phyloP scores from a whole-genome alignment of 1,139 yeast genomes.

The Pichia sp. region DNA sequence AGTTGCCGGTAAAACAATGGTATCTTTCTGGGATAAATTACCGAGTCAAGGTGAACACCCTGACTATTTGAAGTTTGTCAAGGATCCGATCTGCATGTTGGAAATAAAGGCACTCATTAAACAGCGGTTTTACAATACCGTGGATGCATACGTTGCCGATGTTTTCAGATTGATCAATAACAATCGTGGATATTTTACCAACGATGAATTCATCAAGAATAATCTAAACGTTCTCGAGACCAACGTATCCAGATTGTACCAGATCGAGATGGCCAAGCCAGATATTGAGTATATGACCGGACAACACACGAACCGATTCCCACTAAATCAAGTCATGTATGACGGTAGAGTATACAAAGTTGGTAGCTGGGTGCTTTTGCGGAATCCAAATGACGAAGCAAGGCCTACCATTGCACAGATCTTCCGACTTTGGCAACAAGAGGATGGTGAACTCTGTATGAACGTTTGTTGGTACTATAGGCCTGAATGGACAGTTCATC shows the following conservation, averaged over 20 bases:
- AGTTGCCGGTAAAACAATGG: conserved; percentile 26
- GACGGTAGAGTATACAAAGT: conserved; percentile 71
- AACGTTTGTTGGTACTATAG: conserved; percentile 98
- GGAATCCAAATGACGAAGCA: conserved; percentile 78
- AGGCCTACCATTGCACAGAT: conserved; percentile 93
- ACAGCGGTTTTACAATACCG: conserved; percentile 71
- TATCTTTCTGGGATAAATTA: conserved; percentile 58
- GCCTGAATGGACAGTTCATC: conserved; percentile 96
- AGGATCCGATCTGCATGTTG: conserved; percentile 73
- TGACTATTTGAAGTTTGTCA: conserved; percentile 57
- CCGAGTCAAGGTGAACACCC: conserved; percentile 67
- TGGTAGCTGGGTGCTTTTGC: conserved; percentile 92
- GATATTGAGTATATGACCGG: conserved; percentile 71
- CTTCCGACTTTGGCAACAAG: conserved; percentile 82
- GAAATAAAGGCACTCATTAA: conserved; percentile 79
- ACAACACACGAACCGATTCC: conserved; percentile 42
- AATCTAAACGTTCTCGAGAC: conserved; percentile 59
- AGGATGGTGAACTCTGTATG: conserved; percentile 71
- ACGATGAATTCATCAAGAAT: conserved; percentile 49
- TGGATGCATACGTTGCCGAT: conserved; percentile 71
- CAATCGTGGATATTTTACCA: conserved; percentile 50
- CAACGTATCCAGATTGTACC: conserved; percentile 53
- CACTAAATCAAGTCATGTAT: conserved; percentile 72
- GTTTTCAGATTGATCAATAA: conserved; percentile 69
- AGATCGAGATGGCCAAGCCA: conserved; percentile 69